Evolutionary conservation across 2,329 filamentous ascomycete species (phyloP), one percentile per base, ranked within the genome.

Genomic region (Exophiala viscosa): DNA sequence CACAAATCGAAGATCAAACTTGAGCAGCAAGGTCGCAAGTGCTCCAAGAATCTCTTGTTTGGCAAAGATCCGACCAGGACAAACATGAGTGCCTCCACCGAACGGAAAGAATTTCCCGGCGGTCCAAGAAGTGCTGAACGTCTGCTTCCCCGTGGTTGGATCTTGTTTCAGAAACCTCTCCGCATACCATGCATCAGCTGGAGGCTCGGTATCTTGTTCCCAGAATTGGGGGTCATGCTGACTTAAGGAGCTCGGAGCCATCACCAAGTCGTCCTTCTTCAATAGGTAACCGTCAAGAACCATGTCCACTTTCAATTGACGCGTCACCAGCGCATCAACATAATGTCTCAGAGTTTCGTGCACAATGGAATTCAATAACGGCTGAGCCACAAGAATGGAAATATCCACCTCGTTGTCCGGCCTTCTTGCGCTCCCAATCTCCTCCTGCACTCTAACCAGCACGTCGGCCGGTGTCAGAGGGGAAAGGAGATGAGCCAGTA

Each of bases 261-360:
- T 55, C 32, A 64, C 53, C 17, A 59, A 36, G 13, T 54, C 45
- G 18, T 45, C 50, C 36, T 52, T 50, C 7, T 31, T 48, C 43
- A 59, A 36, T 3, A 34, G 48, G 52, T 57, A 57, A 5, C 50
- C 53, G 38, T 45, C 54, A 8, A 60, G 15, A 4, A 42, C 48
- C 35, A 60, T 42, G 35, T 60, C 51, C 9, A 17, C 32, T 9
- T 48, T 36, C 5, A 58, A 34, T n/a, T 52, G 33, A 31, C 60
- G 55, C 18, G 54, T 50, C 13, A 57, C 42, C 10, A 57, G 70
- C 2, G 63, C 59, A 11, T 66, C 65, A 13, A 70, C 67, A 23
- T 75, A 73, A 0, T 74, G 45, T 9, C 73, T 63, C 42, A 74
- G 41, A 0, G 71, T 73, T 55, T 76, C 73, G 4, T 73, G 56